These are phyloP conservation scores for Eucalyptus regnans DNA, from an alignment of 345 rosid genomes.

Conservation along the genomic window DNA sequence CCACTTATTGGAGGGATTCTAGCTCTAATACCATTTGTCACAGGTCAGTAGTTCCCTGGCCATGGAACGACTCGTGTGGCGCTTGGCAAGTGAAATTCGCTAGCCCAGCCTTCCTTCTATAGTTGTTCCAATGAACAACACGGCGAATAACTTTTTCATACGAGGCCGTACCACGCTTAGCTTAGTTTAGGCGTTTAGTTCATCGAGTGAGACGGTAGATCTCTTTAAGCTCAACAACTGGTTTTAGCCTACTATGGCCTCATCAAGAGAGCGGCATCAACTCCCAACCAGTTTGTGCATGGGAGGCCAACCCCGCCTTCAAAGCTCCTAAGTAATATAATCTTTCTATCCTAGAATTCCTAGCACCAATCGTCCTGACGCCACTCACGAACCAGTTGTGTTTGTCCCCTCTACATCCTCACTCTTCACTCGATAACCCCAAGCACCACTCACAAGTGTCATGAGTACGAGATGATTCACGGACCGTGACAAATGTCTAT, in stretches of 20 bases:
- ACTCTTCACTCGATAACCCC: too few relatives aligned
- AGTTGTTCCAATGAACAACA: too few relatives aligned
- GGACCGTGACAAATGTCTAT: too few relatives aligned
- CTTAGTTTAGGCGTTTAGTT: accelerated
- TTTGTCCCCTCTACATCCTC: accelerated
- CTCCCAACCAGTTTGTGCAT: accelerated
- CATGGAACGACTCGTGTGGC: accelerated
- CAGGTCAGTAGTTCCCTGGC: accelerated
- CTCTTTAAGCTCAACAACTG: too few relatives aligned
- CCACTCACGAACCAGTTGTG: accelerated
- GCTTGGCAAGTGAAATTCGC: accelerated
- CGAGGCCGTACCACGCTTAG: accelerated
- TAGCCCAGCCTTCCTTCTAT: accelerated
- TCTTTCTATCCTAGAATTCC: too few relatives aligned
- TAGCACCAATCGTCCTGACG: accelerated
- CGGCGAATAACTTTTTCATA: accelerated
- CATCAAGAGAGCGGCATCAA: accelerated
- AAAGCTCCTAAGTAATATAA: too few relatives aligned
- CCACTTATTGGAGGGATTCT: accelerated
- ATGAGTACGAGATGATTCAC: accelerated
- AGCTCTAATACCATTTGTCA: accelerated
- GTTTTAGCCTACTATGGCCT: accelerated
- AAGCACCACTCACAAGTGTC: too few relatives aligned
- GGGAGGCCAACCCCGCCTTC: accelerated
- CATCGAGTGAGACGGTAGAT: accelerated